Evolutionary conservation across 2,329 filamentous ascomycete genomes (phyloP).

Genomic region (Ophioceras dolichostomum): DNA sequence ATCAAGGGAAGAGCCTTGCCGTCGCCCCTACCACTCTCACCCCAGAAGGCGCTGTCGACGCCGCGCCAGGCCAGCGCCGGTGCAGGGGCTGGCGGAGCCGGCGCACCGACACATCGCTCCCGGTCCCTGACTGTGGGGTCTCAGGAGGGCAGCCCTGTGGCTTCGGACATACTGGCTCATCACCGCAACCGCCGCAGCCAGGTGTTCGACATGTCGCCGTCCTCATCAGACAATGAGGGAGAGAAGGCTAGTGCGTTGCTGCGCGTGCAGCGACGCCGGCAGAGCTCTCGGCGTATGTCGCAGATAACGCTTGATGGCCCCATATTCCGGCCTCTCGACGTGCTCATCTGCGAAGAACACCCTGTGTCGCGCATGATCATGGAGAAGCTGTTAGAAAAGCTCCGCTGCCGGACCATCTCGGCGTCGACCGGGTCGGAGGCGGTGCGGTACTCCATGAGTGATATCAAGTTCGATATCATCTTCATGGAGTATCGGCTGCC

Average conservation of each 20-base stretch:
- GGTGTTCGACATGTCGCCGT: constrained; percentile 91
- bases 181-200: constrained; percentile 90
- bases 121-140: constrained; percentile 90
- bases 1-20: constrained; percentile 39
- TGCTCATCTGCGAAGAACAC: constrained; percentile 95
- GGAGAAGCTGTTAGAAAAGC: constrained; percentile 92
- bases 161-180: constrained; percentile 49
- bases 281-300: constrained; percentile 88
- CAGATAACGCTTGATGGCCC: constrained; percentile 82
- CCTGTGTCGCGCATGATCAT: constrained; percentile 97
- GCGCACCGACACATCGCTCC: constrained; percentile 51
- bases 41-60: constrained; percentile 49
- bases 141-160: constrained; percentile 72
- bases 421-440: constrained; percentile 85
- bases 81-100: too few relatives aligned
- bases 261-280: constrained; percentile 84
- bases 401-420: constrained; percentile 87
- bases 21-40: constrained; percentile 41
- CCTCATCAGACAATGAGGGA: constrained; percentile 94
- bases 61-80: constrained; percentile 49
- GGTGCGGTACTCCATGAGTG: constrained; percentile 84
- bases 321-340: constrained; percentile 79
- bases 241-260: constrained; percentile 77
- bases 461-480: constrained; percentile 97
- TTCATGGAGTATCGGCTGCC: constrained; percentile 96